phyloP scores from a whole-genome alignment of 441 rosid species.

The Hypseocharis bilobata region DNA sequence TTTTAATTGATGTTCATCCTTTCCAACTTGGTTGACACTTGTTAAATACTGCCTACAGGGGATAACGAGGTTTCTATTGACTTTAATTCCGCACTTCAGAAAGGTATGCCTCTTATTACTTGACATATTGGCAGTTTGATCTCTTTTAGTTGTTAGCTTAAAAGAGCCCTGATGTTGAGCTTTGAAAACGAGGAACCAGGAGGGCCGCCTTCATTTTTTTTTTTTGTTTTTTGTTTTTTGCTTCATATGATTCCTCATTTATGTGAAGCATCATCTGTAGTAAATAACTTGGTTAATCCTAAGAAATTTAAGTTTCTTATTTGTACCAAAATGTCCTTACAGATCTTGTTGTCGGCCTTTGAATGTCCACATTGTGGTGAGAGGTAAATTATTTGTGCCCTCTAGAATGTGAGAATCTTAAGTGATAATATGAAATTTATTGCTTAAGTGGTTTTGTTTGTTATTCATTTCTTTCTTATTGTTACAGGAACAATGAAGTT shows the following conservation, averaged over 20 bases:
- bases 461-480: conserved; percentile 3
- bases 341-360: conserved; percentile 85
- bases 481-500: conserved; percentile 75
- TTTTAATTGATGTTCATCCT: not conserved
- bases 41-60: conserved; percentile 40
- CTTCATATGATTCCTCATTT: not conserved
- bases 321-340: conserved; percentile 1
- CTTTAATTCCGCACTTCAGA: conserved; percentile 79
- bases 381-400: conserved; percentile 38
- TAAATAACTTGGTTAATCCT: not conserved
- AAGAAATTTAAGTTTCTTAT: not conserved
- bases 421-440: not conserved
- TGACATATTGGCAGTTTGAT: no score
- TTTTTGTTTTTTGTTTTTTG: not conserved
- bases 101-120: conserved; percentile 38
- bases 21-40: not conserved
- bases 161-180: no score
- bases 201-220: not conserved
- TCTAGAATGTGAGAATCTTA: conserved; percentile 1
- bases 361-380: conserved; percentile 84
- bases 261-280: not conserved
- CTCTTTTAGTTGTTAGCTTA: no score
- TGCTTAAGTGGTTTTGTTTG: not conserved
- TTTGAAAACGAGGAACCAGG: not conserved
- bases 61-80: conserved; percentile 54